phyloP scores from a whole-genome alignment of 306 rosid species.

The Cucurbita moschata region DNA sequence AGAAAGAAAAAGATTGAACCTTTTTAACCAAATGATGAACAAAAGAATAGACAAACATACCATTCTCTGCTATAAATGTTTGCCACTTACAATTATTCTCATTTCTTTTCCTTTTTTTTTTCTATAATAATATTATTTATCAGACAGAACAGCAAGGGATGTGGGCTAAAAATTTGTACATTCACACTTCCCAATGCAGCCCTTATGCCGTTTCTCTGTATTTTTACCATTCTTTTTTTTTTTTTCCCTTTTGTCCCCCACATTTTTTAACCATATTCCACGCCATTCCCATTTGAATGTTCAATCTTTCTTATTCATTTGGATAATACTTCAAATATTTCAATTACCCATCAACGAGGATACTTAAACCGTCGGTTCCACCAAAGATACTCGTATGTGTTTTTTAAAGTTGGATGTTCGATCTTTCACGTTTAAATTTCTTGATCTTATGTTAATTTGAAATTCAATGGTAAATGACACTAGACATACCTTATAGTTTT shows the following conservation, averaged over 20 bases:
- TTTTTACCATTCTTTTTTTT: not conserved
- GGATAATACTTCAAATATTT: too few relatives aligned
- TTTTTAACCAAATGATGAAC: slow-evolving; percentile 1
- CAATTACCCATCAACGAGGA: too few relatives aligned
- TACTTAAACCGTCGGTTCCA: too few relatives aligned
- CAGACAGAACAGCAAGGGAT: not conserved
- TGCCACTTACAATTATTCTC: not conserved
- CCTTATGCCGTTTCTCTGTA: not conserved
- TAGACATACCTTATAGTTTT: too few relatives aligned
- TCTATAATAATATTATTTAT: not conserved
- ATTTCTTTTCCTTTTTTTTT: not conserved
- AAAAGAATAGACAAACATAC: slow-evolving; percentile 8
- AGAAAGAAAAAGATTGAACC: not conserved
- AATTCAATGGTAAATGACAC: too few relatives aligned
- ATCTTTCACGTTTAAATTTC: too few relatives aligned
- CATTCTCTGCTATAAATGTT: slow-evolving; percentile 7
- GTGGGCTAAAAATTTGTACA: not conserved
- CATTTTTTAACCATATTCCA: not conserved
- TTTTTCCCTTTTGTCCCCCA: not conserved
- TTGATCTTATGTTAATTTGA: too few relatives aligned
- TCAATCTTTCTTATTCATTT: too few relatives aligned
- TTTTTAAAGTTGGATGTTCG: too few relatives aligned
- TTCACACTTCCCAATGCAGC: slow-evolving; percentile 3
- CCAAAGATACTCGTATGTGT: too few relatives aligned
- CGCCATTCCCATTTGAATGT: too few relatives aligned